A percentile compares a stretch with the other conserved stretches of the same genome.
Evolutionary conservation across 805 yeast species (phyloP).

Genomic region (Suhomyces prunicola): DNA sequence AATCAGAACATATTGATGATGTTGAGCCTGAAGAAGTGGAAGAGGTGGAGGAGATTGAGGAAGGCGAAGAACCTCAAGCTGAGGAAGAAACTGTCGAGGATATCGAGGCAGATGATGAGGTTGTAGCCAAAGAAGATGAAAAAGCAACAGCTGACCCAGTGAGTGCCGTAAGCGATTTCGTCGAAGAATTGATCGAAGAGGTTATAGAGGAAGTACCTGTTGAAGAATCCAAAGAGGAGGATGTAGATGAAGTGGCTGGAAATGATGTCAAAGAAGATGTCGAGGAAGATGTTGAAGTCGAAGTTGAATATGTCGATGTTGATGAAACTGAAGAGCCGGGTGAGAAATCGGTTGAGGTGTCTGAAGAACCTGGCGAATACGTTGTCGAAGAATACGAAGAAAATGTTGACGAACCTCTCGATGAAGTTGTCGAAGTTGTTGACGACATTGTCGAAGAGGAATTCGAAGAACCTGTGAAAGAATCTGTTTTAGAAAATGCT

Average conservation of each 20-base stretch:
- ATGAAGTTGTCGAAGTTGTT: not conserved
- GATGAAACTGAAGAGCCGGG: not conserved
- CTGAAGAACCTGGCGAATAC: not conserved
- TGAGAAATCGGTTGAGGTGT: not conserved
- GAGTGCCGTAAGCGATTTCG: not conserved
- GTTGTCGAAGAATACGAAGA: not conserved
- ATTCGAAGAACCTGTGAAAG: constrained; percentile 4
- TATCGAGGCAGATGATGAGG: not conserved
- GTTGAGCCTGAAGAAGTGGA: constrained; percentile 1
- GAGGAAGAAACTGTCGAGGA: too few species aligned
- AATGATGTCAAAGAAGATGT: not conserved
- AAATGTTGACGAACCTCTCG: not conserved
- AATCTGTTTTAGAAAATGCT: not conserved
- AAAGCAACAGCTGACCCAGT: not conserved
- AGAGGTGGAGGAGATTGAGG: not conserved
- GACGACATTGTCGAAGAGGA: not conserved
- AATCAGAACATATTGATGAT: not conserved
- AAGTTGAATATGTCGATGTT: not conserved
- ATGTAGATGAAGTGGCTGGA: not conserved
- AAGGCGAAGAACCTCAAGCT: constrained; percentile 4
- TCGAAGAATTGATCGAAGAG: constrained; percentile 4
- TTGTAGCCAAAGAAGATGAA: constrained; percentile 2
- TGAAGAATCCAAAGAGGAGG: not conserved
- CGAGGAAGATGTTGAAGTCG: not conserved
- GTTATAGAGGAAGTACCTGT: constrained; percentile 4